Evolutionary conservation across 2,329 filamentous ascomycete species (phyloP), one percentile per base, ranked within the genome.

Genomic region (Sporothrix curviconia): DNA sequence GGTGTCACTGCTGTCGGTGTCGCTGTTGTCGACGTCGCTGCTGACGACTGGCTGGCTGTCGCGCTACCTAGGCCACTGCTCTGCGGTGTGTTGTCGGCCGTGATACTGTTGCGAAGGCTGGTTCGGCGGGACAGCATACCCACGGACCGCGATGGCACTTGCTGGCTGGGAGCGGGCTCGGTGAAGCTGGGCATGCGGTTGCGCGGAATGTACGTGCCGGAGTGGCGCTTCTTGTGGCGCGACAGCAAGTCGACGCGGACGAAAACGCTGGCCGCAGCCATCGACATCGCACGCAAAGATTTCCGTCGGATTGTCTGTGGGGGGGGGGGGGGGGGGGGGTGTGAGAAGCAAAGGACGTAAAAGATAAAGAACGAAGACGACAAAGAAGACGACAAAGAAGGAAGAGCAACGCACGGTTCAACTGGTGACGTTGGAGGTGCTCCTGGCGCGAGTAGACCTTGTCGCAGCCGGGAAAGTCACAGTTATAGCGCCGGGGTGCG

Each of bases 391-490:
- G 30, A 47, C 44, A 47, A 57, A 57, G 55, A 37, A 17, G 25
- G 52, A 39, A 28, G 11, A 40, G 37, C n/a, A n/a, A 56, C 57
- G 37, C 47, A 91, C 88, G 89, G 68, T 92, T 92, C 67, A 92
- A 70, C 73, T 92, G 87, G 71, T 92, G 89, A 51, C 89, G 78
- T 71, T 91, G 89, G 57, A 92, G 77, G 72, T 92, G 89, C 70
- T 92, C 89, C 8, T 87, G 87, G 60, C 89, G 78, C 55, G 88
- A 90, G 70, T 92, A 92, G 59, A 85, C 80, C 77, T 91, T 92
- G 62, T 86, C 86, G 70, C 89, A 94, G 37, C 82, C 84, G 46
- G 84, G 80, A 68, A 85, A 82, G 19, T 83, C 80, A 70, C 89
- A 92, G 58, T 75, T 71, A 64, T 85, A 87, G 56, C 74, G 72